Conservation (phyloP, 2,329 filamentous ascomycete genomes). For the Leptodontidium sp. region DNA sequence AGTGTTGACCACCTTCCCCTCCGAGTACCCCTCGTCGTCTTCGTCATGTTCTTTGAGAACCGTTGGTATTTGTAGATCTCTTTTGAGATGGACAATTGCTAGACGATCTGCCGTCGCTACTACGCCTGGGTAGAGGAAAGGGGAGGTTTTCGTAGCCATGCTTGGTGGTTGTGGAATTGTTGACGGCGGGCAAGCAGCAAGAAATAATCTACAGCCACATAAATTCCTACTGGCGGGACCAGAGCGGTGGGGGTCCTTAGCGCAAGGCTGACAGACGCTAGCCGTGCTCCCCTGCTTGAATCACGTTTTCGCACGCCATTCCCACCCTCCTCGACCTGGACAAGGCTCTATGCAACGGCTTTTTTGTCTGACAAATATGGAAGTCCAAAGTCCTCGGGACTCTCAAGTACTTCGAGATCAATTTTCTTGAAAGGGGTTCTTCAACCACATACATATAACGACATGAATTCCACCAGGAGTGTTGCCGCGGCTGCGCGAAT, state of each 20-base stretch:
- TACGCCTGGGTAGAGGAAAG: constrained; percentile 78
- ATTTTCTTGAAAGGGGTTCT: neutral
- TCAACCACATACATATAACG: too few species aligned
- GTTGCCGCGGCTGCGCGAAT: constrained; percentile 36
- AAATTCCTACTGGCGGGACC: constrained; percentile 14
- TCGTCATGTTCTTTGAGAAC: constrained; percentile 70
- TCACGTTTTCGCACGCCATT: constrained; percentile 35
- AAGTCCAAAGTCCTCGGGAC: neutral
- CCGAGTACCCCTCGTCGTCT: constrained; percentile 74
- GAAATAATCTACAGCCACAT: neutral
- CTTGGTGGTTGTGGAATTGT: constrained; percentile 11
- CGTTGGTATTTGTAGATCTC: constrained; percentile 83
- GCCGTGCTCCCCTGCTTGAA: neutral
- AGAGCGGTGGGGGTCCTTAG: neutral
- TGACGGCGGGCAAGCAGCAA: neutral
- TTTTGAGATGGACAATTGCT: constrained; percentile 86
- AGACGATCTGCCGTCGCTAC: constrained; percentile 71
- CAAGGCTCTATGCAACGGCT: constrained; percentile 10
- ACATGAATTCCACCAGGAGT: constrained; percentile 41
- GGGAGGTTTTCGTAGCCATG: constrained; percentile 59
- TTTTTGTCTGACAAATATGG: constrained; percentile 30
- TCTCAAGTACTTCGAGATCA: neutral
- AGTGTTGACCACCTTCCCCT: constrained; percentile 86
- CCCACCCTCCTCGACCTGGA: neutral
- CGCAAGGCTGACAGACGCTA: constrained; percentile 20